Percentiles rank a stretch among this genome's conserved stretches.
Conservation (phyloP, 2,329 filamentous ascomycete species). For the Ophiostoma ulmi region DNA sequence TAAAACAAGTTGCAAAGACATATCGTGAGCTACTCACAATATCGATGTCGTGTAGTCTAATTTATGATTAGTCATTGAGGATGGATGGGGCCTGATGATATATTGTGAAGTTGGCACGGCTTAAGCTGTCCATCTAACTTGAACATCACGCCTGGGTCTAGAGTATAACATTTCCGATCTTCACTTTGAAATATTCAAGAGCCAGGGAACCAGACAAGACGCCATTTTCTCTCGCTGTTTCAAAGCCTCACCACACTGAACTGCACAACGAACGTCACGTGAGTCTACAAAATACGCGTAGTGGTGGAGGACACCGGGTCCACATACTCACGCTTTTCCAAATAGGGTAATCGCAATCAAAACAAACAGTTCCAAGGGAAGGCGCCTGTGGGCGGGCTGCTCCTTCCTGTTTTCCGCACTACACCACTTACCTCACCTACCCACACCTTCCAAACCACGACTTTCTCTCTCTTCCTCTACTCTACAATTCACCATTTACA, state of each 20-base stretch:
- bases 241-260: neutral
- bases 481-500: neutral
- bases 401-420: conserved; percentile 14
- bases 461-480: neutral
- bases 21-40: no score
- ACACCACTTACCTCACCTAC: conserved; percentile 14
- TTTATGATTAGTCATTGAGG: no score
- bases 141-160: no score
- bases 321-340: conserved; percentile 19
- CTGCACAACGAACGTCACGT: neutral
- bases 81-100: no score
- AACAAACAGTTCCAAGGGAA: conserved; percentile 26
- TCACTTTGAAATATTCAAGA: no score
- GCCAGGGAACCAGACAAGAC: no score
- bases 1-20: no score
- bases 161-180: no score
- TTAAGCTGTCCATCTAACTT: no score
- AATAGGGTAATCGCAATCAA: conserved; percentile 28
- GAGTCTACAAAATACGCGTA: neutral
- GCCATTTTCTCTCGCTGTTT: no score
- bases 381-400: conserved; percentile 8
- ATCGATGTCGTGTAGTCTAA: no score
- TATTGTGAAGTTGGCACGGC: no score
- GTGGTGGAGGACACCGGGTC: conserved; percentile 16
- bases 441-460: conserved; percentile 6